Base-by-base conservation (phyloP, 2,329 filamentous ascomycete species). In the Colletotrichum caudatum region DNA sequence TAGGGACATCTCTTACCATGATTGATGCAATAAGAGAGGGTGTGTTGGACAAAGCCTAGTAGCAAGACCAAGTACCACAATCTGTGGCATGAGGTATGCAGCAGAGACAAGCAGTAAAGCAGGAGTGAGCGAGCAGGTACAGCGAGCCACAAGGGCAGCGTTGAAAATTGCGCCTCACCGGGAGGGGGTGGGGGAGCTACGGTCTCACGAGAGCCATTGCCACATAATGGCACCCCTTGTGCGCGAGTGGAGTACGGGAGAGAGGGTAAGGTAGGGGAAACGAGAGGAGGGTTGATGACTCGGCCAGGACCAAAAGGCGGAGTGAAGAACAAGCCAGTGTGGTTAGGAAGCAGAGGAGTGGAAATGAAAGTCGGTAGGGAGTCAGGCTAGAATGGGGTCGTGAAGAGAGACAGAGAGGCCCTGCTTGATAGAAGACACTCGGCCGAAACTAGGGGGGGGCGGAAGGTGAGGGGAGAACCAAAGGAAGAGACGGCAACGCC, bases 1-100 rank as follows among this genome's bases (percentile, higher is more conserved):
- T 76, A 78, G 77, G 78, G 78, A 78, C 68, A 69, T 75, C 75
- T 79, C 85, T 86, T 85, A 87, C 85, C 85, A 87, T 86, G 78
- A 80, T 84, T 79, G 80, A 78, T 80, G 79, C 79, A 79, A 78
- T 78, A 76, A 80, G 77, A 80, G 77, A 80, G 79, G 78, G 78
- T 80, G 78, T 78, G 80, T 79, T 78, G 77, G 78, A 81, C 79
- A 80, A 74, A 78, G 74, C 75, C 73, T 76, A 75, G 75, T 76
- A 76, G 77, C 76, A 75, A 76, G 76, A 77, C 76, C 77, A 76
- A 78, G 75, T 76, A 81, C 81, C 78, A 76, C 77, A 78, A 77
- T 77, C 77, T 80, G 79, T 78, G 76, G 75, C 77, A 71, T 78
- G 78, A 76, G 74, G 75, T 78, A 80, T 76, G 78, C 77, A 76